Evolutionary conservation across 1,139 yeast genomes (phyloP).

Genomic region (Saccharomyces hybrid): DNA sequence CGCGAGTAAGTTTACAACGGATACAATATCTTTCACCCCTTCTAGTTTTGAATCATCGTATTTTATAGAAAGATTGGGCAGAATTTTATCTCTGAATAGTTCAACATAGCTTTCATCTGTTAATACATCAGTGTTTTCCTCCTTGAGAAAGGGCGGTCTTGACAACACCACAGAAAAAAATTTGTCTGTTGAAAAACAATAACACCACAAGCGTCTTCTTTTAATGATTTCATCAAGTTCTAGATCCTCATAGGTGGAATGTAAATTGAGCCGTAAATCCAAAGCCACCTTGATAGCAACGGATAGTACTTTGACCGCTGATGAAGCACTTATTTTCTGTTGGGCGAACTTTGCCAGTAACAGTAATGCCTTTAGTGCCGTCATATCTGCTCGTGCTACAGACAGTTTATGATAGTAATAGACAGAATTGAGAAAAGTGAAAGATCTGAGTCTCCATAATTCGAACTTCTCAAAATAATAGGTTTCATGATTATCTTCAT

Average conservation of each 20-base stretch:
- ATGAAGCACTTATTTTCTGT: constrained; percentile 16
- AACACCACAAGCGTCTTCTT: constrained; percentile 24
- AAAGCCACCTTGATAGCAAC: constrained; percentile 25
- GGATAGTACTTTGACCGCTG: constrained; percentile 19
- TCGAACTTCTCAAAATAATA: constrained; percentile 5
- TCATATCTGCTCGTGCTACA: constrained; percentile 19
- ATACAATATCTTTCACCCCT: constrained; percentile 8
- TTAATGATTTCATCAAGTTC: constrained; percentile 13
- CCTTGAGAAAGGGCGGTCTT: constrained; percentile 20
- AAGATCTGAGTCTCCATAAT: background rate
- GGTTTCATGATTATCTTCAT: constrained; percentile 8
- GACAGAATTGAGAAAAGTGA: constrained; percentile 20
- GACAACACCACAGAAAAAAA: constrained; percentile 18
- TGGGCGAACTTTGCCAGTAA: constrained; percentile 20
- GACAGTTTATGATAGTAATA: constrained; percentile 24
- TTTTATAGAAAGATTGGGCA: constrained; percentile 1
- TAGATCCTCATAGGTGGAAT: constrained; percentile 13
- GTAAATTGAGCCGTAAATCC: constrained; percentile 19
- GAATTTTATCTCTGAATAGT: constrained; percentile 11
- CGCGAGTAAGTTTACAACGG: constrained; percentile 12
- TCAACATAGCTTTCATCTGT: constrained; percentile 18
- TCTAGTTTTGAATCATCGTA: background rate
- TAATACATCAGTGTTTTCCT: constrained; percentile 19
- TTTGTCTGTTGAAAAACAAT: constrained; percentile 21
- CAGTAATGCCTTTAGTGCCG: constrained; percentile 21